Evolutionary conservation across 768 basidiomycete species (phyloP).

Genomic region (Grammothele lineata): DNA sequence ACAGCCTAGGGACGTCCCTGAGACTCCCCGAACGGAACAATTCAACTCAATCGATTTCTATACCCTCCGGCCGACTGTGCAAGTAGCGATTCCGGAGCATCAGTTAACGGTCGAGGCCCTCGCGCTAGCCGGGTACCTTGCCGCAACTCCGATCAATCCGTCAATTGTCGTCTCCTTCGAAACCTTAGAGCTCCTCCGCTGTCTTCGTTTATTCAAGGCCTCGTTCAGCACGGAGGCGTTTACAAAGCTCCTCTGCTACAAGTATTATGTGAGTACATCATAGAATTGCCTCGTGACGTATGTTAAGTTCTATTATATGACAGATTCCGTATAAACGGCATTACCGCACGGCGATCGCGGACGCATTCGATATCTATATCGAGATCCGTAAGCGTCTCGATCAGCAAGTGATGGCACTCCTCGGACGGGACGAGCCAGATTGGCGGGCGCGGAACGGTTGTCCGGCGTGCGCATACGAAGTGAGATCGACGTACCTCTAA

Average conservation of each 20-base stretch:
- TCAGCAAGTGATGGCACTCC: slow-evolving; percentile 14
- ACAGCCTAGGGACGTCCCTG: no score
- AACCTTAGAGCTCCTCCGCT: slow-evolving; percentile 14
- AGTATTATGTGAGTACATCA: slow-evolving; percentile 13
- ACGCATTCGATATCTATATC: slow-evolving; percentile 35
- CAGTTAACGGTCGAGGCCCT: not conserved
- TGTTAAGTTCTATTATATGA: no score
- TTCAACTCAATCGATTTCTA: slow-evolving; percentile 4
- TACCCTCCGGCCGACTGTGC: not conserved
- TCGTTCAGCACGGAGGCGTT: slow-evolving; percentile 19
- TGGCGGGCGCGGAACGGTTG: slow-evolving; percentile 34
- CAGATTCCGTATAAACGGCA: slow-evolving; percentile 25
- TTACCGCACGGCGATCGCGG: slow-evolving; percentile 23
- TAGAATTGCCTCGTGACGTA: no score
- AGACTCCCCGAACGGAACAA: not conserved
- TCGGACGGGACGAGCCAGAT: slow-evolving; percentile 26
- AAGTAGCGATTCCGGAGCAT: not conserved
- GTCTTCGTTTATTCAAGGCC: slow-evolving; percentile 6
- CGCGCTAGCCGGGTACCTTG: slow-evolving; percentile 7
- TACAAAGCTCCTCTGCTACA: slow-evolving; percentile 16
- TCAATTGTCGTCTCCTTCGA: slow-evolving; percentile 14
- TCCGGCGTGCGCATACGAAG: slow-evolving; percentile 33
- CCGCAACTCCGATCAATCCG: slow-evolving; percentile 2
- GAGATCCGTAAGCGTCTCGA: slow-evolving; percentile 21
- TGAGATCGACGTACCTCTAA: slow-evolving; percentile 5